Percentiles rank a stretch among this genome's conserved stretches.
Conservation (phyloP, 148 eudicot genomes). For the Silene latifolia region DNA sequence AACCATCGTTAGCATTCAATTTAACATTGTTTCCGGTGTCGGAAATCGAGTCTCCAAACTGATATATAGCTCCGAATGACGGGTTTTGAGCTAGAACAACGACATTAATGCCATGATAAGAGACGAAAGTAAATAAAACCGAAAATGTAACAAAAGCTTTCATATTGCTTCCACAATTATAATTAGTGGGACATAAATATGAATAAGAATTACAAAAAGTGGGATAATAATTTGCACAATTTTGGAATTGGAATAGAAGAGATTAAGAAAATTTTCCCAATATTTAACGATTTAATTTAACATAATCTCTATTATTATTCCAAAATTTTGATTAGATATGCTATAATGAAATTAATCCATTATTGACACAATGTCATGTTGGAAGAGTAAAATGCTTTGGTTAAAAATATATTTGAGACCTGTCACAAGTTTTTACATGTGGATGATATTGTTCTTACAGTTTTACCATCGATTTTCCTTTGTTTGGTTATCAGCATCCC, state of each 20-base stretch:
- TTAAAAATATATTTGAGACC: too few species aligned
- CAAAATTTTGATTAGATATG: too few species aligned
- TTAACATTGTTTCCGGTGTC: slow-evolving; percentile 23
- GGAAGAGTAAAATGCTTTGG: not conserved
- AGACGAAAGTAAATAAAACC: not conserved
- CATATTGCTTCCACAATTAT: not conserved
- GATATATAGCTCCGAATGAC: slow-evolving; percentile 7
- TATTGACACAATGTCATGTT: not conserved
- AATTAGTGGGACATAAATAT: too few species aligned
- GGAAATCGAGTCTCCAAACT: slow-evolving; percentile 27
- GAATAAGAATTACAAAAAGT: not conserved
- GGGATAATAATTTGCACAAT: too few species aligned
- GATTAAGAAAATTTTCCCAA: too few species aligned
- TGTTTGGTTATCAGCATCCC: not conserved
- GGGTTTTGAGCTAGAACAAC: not conserved
- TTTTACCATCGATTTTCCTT: too few species aligned
- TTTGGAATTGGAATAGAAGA: too few species aligned
- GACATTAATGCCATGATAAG: not conserved
- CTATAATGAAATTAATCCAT: not conserved
- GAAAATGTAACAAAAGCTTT: not conserved
- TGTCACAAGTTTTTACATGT: not conserved
- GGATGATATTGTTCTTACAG: not conserved
- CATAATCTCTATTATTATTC: too few species aligned
- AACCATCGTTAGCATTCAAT: not conserved
- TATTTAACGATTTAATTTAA: not conserved